Conservation (phyloP, 2,329 filamentous ascomycete species). For the Plenodomus tracheiphilus region DNA sequence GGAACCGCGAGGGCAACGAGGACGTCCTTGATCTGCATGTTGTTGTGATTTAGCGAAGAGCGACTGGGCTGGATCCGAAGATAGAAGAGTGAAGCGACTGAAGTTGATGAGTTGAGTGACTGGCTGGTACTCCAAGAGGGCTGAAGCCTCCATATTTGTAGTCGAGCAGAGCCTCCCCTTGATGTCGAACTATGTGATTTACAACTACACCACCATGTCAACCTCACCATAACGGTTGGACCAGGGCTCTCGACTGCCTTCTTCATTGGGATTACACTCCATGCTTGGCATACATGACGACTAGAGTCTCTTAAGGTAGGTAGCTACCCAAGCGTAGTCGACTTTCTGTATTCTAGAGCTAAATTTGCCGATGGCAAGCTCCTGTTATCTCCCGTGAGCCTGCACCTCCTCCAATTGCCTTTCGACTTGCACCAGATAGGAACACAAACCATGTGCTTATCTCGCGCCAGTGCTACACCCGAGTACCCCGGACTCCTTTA, state of each 20-base stretch:
- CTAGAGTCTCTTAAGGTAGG: constrained; percentile 2
- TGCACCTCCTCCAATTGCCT: constrained; percentile 7
- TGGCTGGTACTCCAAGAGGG: constrained; percentile 17
- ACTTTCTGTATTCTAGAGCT: constrained; percentile 2
- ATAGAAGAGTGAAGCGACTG: constrained; percentile 1
- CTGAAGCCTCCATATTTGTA: constrained; percentile 19
- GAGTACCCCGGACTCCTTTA: neutral
- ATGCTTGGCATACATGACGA: constrained; percentile 2
- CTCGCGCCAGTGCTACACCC: neutral
- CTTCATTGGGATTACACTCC: constrained; percentile 8
- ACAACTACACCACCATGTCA: constrained; percentile 13
- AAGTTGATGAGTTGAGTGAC: constrained; percentile 13
- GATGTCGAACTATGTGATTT: constrained; percentile 2
- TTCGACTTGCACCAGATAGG: constrained; percentile 12
- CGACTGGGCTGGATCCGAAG: neutral
- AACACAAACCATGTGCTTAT: constrained; percentile 11
- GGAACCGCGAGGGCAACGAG: constrained; percentile 26
- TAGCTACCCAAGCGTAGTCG: constrained; percentile 6
- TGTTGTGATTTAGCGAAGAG: constrained; percentile 5
- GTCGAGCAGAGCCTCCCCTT: neutral
- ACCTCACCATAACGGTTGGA: constrained; percentile 16
- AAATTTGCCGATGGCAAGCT: constrained; percentile 1
- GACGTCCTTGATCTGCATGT: constrained; percentile 28
- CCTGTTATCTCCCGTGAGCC: constrained; percentile 13
- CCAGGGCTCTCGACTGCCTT: constrained; percentile 20